phyloP scores from a whole-genome alignment of 805 yeast genomes.

The Wickerhamomyces bovis region DNA sequence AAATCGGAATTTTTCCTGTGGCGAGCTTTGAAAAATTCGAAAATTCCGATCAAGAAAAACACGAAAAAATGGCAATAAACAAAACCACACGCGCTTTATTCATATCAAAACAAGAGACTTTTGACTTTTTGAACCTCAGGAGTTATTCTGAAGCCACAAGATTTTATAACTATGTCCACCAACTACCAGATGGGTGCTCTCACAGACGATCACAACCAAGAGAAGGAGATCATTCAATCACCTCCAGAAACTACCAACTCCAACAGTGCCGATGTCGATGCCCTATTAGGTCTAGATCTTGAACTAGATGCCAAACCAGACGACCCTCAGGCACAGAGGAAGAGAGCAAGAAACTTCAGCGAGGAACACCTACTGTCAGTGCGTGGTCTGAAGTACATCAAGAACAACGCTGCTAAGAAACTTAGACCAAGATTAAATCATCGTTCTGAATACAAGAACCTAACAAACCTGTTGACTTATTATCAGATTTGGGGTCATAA shows the following conservation, averaged over 20 bases:
- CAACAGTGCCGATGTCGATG: constrained; percentile 4
- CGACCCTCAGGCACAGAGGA: constrained; percentile 2
- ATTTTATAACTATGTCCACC: neutral
- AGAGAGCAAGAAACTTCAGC: constrained; percentile 33
- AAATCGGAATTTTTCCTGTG: neutral
- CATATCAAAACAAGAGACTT: neutral
- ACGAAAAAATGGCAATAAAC: neutral
- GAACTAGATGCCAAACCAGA: neutral
- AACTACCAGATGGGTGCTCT: neutral
- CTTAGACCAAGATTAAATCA: constrained; percentile 21
- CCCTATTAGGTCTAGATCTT: constrained; percentile 11
- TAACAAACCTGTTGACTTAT: constrained; percentile 42
- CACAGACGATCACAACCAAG: neutral
- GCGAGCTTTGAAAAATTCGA: too few relatives aligned
- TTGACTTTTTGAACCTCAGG: too few relatives aligned
- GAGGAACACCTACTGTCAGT: constrained; percentile 42
- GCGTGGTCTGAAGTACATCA: constrained; percentile 54
- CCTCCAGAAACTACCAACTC: neutral
- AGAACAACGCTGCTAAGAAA: constrained; percentile 27
- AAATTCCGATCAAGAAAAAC: neutral
- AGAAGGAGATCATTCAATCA: neutral
- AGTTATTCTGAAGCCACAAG: too few relatives aligned
- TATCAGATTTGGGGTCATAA: constrained; percentile 76
- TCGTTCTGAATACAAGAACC: constrained; percentile 43
- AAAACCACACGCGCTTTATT: neutral